Evolutionary conservation across 1,284 basidiomycete species (phyloP), one percentile per base, ranked within the genome.

Genomic region (Pseudozyma hubeiensis): DNA sequence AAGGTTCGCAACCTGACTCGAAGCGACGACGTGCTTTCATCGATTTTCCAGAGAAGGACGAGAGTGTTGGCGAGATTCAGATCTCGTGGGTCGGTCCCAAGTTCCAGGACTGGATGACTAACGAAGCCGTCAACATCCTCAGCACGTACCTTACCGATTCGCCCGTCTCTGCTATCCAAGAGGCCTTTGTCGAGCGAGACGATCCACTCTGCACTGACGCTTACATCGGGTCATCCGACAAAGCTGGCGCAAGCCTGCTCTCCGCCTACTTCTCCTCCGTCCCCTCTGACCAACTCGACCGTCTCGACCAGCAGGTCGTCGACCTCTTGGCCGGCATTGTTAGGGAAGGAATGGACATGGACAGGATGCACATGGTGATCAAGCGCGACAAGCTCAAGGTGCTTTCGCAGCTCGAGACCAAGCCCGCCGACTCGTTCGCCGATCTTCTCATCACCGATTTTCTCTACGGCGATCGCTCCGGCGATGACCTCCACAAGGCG

Each of bases 21-120:
- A 71, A 72, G 31, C 75, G 82, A 24, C 72, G 79, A 16, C 89
- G 88, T 67, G 88, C 90, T 61, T 87, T 88, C 0, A 90, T 98
- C 34, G 92, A 96, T 30, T 99, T 99, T 81, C 97, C 97, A n/a
- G 97, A 98, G 85, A 90, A 93, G 85, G 96, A 99, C 84, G 97
- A 99, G 87, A 94, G 91, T 63, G 81, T 93, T 72, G 96, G 97
- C 43, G 94, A 98, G 86, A 83, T 98, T 7, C 87, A 89, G 47
- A 88, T 97, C 60, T 89, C 87, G 19, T 97, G 91, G 87, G 87
- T 92, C 66, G 95, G 96, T 2, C 92, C 92, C 35, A 84, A 90
- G 48, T 89, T 90, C 14, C 89, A 89, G 59, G 89, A 91, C 65
- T 93, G 91, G 83, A 84, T 94, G 58, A 90, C 91, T 75, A 88